phyloP scores from a whole-genome alignment of 1,139 yeast genomes.

The Lodderomyces theae region DNA sequence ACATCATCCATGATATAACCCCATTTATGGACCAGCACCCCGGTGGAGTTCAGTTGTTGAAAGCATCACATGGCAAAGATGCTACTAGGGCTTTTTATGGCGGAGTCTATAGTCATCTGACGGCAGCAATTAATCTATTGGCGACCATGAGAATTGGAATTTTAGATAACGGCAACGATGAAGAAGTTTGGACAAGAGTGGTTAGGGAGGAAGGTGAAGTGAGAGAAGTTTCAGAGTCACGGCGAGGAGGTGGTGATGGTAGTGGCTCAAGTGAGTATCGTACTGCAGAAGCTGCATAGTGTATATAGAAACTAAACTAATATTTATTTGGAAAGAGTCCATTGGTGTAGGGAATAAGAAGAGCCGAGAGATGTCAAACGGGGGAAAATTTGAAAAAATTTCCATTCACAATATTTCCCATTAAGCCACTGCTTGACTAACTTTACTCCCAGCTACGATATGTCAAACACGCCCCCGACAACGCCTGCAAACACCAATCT shows the following conservation, averaged over 20 bases:
- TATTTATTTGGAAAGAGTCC: not conserved
- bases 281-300: conserved; percentile 47
- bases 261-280: conserved; percentile 27
- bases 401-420: not conserved
- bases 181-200: conserved; percentile 72
- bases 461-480: not conserved
- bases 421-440: not conserved
- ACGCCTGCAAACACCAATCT: conserved; percentile 4
- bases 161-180: conserved; percentile 76
- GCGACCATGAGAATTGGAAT: conserved; percentile 78
- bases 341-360: no score
- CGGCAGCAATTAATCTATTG: conserved; percentile 66
- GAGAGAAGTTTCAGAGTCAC: conserved; percentile 22
- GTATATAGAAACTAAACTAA: not conserved
- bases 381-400: no score
- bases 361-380: no score
- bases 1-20: conserved; percentile 70
- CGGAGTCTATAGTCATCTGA: conserved; percentile 71
- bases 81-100: conserved; percentile 73
- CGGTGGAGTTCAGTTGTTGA: conserved; percentile 61
- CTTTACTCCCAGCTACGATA: not conserved
- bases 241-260: conserved; percentile 12
- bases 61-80: conserved; percentile 66
- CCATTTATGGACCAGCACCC: conserved; percentile 75
- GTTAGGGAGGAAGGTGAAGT: conserved; percentile 42